Conservation (phyloP, 805 yeast species). For the Teunomyces aglyptinius region DNA sequence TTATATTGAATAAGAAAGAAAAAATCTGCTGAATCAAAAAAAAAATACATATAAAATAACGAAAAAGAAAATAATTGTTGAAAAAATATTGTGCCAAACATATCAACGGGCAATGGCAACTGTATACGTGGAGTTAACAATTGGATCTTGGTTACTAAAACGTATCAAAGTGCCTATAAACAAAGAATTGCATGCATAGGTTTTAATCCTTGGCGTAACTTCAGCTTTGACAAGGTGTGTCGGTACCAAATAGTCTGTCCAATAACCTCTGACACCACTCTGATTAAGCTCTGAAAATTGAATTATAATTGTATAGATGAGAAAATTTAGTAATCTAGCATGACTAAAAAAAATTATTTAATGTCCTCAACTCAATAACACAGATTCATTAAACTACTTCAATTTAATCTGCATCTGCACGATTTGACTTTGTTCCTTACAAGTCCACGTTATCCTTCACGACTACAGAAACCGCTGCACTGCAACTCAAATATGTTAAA, state of each 20-base stretch:
- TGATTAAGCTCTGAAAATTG: conserved; percentile 2
- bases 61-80: background rate
- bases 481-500: background rate
- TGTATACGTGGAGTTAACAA: background rate
- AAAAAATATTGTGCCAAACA: conserved; percentile 1
- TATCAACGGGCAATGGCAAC: conserved; percentile 2
- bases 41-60: conserved; percentile 1
- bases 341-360: conserved; percentile 4
- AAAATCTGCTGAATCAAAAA: conserved; percentile 3
- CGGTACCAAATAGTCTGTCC: background rate
- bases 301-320: conserved; percentile 4
- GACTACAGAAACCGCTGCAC: background rate
- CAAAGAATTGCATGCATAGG: background rate
- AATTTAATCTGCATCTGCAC: conserved; percentile 1
- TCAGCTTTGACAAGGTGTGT: background rate
- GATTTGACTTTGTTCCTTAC: conserved; percentile 1
- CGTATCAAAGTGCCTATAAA: background rate
- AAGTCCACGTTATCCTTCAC: conserved; percentile 1
- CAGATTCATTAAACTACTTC: background rate
- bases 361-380: conserved; percentile 1
- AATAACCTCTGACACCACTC: conserved; percentile 1
- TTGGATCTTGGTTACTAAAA: background rate
- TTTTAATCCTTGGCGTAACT: background rate
- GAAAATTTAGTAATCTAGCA: conserved; percentile 3
- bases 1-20: conserved; percentile 2